Base-by-base conservation (phyloP, 352 stramenopile species). In the Phytophthora syringae region DNA sequence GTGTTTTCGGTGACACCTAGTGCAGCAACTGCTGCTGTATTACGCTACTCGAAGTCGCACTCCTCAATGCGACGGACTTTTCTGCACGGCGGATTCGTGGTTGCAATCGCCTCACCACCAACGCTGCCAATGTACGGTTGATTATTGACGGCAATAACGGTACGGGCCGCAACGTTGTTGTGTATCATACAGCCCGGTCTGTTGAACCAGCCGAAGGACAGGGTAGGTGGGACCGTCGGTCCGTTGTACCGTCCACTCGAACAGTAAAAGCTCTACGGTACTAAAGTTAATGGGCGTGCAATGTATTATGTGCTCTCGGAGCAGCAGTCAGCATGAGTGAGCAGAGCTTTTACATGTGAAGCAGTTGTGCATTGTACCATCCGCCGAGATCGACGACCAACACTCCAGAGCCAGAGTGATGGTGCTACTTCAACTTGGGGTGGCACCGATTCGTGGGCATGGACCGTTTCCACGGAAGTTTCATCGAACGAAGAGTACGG, bases 381-480 rank as follows among this genome's bases (percentile, higher is more conserved):
- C n/a, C n/a, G n/a, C n/a, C n/a, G n/a, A n/a, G n/a, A n/a, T n/a
- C n/a, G n/a, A n/a, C n/a, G n/a, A n/a, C n/a, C n/a, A n/a, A n/a
- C n/a, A n/a, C n/a, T 32, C 27, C 27, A 9, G 27, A 32, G 27
- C 27, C 5, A 32, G 27, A 32, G 27, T 32, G 27, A 32, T 32
- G 27, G 27, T 32, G 5, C 5, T 34, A 40, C 42, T 62, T 52
- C 30, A 55, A 49, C 36, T 48, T 51, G 25, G 9, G 27, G 9
- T 50, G 21, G 52, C 20, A 40, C 42, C 20, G 39, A 20, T 60
- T 64, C 47, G 28, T 45, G 39, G 22, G 34, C 24, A 39, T 58
- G 24, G 36, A 67, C 60, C 32, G 64, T 72, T 72, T 71, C 64
- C 58, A 48, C 1, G 50, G 65, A 73, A 70, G 59, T 61, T 73